These are phyloP conservation scores for Kalmusia sp. DNA, from an alignment of 2,329 filamentous ascomycete genomes.

Conservation along the genomic window DNA sequence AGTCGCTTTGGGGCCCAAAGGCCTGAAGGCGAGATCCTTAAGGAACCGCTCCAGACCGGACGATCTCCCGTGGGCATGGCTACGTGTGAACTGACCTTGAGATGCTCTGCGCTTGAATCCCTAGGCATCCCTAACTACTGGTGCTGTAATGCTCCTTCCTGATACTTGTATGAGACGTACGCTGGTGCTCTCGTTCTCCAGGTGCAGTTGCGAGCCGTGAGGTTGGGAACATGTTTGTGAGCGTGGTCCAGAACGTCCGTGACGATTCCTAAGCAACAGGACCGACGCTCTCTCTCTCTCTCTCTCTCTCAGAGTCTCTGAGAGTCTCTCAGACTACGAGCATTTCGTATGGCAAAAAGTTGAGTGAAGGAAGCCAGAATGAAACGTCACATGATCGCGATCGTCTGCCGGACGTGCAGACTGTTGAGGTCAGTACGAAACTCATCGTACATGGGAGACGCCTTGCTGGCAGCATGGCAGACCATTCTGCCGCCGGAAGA, in stretches of 20 bases:
- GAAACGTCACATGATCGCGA: neutral
- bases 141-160: too few relatives aligned
- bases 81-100: neutral
- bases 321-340: neutral
- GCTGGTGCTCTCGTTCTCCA: too few relatives aligned
- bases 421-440: neutral
- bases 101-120: neutral
- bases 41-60: conserved; percentile 3
- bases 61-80: neutral
- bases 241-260: too few relatives aligned
- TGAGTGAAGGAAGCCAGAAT: neutral
- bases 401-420: neutral
- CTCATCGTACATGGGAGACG: neutral
- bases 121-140: too few relatives aligned
- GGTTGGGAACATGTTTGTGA: too few relatives aligned
- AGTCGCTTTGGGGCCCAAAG: conserved; percentile 2
- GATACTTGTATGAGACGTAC: too few relatives aligned
- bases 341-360: neutral
- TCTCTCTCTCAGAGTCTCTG: neutral
- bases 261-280: too few relatives aligned
- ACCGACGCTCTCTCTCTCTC: too few relatives aligned
- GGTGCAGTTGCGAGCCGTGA: too few relatives aligned
- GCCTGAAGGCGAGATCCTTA: neutral
- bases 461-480: neutral
- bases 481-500: conserved; percentile 4